A percentile compares a stretch with the other conserved stretches of the same genome.
phyloP scores from a whole-genome alignment of 2,329 filamentous ascomycete species.

The Botryotinia calthae region DNA sequence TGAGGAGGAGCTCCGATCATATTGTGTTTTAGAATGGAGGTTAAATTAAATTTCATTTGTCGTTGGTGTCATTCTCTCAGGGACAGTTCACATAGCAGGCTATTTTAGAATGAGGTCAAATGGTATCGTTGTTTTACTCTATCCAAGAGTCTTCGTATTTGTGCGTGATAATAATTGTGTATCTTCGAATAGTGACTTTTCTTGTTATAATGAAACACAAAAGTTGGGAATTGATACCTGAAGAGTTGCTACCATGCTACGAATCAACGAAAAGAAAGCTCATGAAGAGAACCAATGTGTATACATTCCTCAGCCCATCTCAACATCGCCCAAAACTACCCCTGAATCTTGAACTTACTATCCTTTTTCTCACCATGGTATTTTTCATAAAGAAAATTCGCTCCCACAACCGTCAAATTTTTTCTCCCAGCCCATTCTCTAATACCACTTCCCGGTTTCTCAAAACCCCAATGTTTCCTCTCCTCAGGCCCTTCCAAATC shows the following conservation, averaged over 20 bases:
- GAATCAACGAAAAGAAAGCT: background rate
- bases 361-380: slow-evolving; percentile 50
- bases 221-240: background rate
- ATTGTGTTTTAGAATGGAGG: background rate
- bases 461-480: slow-evolving; percentile 56
- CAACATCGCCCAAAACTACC: background rate
- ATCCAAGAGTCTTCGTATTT: background rate
- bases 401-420: slow-evolving; percentile 47
- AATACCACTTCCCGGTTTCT: slow-evolving; percentile 48
- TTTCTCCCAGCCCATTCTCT: slow-evolving; percentile 50
- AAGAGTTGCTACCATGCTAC: background rate
- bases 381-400: slow-evolving; percentile 39
- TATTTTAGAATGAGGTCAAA: background rate
- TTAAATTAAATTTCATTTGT: background rate
- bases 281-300: background rate
- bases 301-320: background rate
- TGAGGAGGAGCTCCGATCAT: background rate
- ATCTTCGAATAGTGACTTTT: background rate
- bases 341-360: background rate
- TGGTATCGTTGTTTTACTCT: background rate
- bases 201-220: background rate
- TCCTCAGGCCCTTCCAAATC: slow-evolving; percentile 47
- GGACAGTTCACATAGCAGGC: background rate
- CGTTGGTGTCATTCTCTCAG: background rate
- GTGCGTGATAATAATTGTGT: background rate